Conservation (phyloP, 345 rosid species). For the Camelina hispida region DNA sequence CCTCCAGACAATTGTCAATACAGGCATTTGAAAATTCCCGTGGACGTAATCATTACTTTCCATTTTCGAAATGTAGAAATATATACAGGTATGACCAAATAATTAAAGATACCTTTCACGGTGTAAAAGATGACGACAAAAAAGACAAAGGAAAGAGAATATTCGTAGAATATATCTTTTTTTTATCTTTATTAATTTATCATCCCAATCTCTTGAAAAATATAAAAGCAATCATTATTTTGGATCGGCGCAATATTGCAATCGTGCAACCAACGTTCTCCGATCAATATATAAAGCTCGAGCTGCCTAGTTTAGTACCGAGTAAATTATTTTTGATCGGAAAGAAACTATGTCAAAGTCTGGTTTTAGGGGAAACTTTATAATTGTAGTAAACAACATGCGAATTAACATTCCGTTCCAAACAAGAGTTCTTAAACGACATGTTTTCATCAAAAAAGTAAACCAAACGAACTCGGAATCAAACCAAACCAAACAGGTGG, state of each 20-base stretch:
- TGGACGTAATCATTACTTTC: no score
- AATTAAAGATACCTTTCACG: not conserved
- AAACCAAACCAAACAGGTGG: not conserved
- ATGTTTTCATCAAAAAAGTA: constrained; percentile 36
- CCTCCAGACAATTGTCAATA: not conserved
- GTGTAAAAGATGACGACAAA: not conserved
- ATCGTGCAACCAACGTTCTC: not conserved
- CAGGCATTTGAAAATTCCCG: not conserved
- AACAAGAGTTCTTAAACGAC: constrained; percentile 23
- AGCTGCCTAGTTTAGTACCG: no score
- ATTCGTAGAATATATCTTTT: not conserved
- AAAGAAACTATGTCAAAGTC: no score
- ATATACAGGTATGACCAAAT: no score
- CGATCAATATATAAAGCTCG: not conserved
- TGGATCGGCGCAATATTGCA: not conserved
- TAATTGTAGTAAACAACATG: constrained; percentile 29
- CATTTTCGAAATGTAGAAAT: not conserved
- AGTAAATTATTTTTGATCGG: no score
- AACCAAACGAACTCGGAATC: constrained; percentile 22
- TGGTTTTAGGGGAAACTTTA: not conserved
- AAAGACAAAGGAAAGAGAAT: not conserved
- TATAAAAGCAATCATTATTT: not conserved
- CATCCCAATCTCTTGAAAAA: no score
- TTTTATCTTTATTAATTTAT: not conserved
- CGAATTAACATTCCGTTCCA: constrained; percentile 29